These are phyloP conservation scores for Beta corolliflora DNA, from an alignment of 179 eudicot genomes.

Conservation along the genomic window DNA sequence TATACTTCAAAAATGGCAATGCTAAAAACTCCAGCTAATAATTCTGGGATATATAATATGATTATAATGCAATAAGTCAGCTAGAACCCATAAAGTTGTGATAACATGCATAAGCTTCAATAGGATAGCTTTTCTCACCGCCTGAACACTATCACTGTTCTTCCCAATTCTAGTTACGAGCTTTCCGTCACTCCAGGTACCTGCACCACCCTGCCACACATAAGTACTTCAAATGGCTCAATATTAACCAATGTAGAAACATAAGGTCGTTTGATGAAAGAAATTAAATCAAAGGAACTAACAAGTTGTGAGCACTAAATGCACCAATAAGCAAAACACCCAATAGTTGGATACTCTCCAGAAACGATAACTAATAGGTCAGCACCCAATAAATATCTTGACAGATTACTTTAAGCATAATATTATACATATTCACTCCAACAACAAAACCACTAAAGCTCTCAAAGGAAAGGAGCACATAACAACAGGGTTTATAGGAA, in stretches of 20 bases:
- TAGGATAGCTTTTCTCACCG: conserved; percentile 51
- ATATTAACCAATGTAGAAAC: conserved; percentile 6
- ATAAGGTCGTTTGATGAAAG: background rate
- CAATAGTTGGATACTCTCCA: background rate
- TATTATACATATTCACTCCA: background rate
- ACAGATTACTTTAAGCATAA: background rate
- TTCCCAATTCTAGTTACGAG: conserved; percentile 97
- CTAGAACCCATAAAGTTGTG: background rate
- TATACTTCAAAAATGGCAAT: background rate
- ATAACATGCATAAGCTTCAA: background rate
- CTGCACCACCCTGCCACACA: conserved; percentile 99
- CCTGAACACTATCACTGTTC: conserved; percentile 77
- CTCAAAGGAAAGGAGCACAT: background rate
- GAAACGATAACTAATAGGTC: background rate
- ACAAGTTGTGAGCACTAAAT: background rate
- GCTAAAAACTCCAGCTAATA: background rate
- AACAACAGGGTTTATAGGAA: too few relatives aligned
- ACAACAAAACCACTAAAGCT: background rate
- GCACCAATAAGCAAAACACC: too few relatives aligned
- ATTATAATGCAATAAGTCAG: background rate
- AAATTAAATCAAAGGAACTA: conserved; percentile 9
- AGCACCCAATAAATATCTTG: background rate
- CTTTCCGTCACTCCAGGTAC: conserved; percentile 99
- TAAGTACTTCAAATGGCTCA: conserved; percentile 64
- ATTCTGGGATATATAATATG: background rate